phyloP scores from a whole-genome alignment of 331 rosid genomes.

The Rhamnella rubrinervis region DNA sequence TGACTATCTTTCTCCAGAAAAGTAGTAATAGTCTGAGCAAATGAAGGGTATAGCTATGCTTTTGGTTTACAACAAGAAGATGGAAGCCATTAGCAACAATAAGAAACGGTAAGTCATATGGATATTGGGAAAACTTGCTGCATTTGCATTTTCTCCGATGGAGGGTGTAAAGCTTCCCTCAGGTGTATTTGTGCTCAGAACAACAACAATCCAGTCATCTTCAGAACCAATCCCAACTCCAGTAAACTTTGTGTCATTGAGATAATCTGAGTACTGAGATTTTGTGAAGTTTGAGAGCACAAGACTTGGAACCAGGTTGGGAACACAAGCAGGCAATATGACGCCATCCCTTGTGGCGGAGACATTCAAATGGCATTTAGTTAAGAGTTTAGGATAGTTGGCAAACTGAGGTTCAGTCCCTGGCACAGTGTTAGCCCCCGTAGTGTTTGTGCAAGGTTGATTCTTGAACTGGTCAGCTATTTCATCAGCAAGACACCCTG shows the following conservation, averaged over 20 bases:
- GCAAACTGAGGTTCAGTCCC: conserved; percentile 84
- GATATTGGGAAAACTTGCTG: conserved; percentile 37
- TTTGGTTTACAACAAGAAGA: conserved; percentile 44
- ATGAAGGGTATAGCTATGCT: conserved; percentile 14
- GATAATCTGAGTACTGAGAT: conserved; percentile 67
- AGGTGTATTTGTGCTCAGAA: conserved; percentile 67
- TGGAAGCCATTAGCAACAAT: conserved; percentile 40
- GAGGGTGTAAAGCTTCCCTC: conserved; percentile 66
- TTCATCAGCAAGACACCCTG: conserved; percentile 74
- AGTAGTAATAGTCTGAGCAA: neutral
- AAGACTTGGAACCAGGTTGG: conserved; percentile 49
- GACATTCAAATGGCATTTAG: conserved; percentile 66
- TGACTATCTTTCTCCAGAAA: conserved; percentile 6
- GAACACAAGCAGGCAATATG: conserved; percentile 82
- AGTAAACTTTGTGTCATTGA: conserved; percentile 63
- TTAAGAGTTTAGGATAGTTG: conserved; percentile 57
- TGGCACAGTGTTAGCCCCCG: conserved; percentile 85
- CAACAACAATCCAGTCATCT: conserved; percentile 74
- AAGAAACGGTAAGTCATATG: conserved; percentile 39
- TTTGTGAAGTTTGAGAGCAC: conserved; percentile 75
- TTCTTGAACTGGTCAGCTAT: conserved; percentile 78
- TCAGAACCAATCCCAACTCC: conserved; percentile 82
- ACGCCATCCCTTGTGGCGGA: conserved; percentile 76
- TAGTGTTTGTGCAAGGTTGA: conserved; percentile 80
- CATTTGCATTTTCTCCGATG: neutral